These are phyloP conservation scores for Nakaseomyces delphensis DNA, from an alignment of 1,139 yeast genomes.

Conservation along the genomic window DNA sequence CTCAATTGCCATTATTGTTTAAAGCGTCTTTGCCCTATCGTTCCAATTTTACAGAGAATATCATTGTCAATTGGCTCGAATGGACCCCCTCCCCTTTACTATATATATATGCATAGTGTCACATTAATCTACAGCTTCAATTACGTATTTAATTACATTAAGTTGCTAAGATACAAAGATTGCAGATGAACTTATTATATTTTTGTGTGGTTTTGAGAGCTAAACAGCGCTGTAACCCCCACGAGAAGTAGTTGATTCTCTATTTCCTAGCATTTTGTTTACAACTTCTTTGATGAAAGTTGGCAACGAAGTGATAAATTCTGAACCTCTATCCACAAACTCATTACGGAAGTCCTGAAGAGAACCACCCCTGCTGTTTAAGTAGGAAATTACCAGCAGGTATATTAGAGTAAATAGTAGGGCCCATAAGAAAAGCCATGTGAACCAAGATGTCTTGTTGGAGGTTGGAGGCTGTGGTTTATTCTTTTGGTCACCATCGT, in stretches of 20 bases:
- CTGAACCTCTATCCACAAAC: slow-evolving; percentile 59
- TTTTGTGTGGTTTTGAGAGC: too few species aligned
- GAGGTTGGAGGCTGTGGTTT: slow-evolving; percentile 12
- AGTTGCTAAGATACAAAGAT: too few species aligned
- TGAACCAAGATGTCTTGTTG: slow-evolving; percentile 44
- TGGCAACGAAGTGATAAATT: slow-evolving; percentile 56
- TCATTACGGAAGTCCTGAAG: slow-evolving; percentile 49
- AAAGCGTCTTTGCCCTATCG: background rate
- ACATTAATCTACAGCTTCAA: background rate
- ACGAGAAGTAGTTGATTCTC: slow-evolving; percentile 36
- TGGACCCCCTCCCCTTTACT: too few species aligned
- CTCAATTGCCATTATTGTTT: background rate
- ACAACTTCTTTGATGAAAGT: slow-evolving; percentile 62
- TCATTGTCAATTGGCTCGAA: too few species aligned
- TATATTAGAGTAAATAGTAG: slow-evolving; percentile 63
- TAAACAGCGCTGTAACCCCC: slow-evolving; percentile 90
- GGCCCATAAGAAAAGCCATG: slow-evolving; percentile 62
- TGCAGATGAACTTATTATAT: too few species aligned
- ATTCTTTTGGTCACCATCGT: slow-evolving; percentile 27
- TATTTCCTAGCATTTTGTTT: slow-evolving; percentile 59
- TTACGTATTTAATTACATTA: background rate
- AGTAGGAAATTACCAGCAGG: slow-evolving; percentile 74
- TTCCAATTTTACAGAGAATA: too few species aligned
- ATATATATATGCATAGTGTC: too few species aligned
- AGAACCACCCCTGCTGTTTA: slow-evolving; percentile 38